Percentiles rank a stretch among this genome's conserved stretches.
Conservation (phyloP, 2,329 filamentous ascomycete genomes). For the Dactylonectria macrodidyma region DNA sequence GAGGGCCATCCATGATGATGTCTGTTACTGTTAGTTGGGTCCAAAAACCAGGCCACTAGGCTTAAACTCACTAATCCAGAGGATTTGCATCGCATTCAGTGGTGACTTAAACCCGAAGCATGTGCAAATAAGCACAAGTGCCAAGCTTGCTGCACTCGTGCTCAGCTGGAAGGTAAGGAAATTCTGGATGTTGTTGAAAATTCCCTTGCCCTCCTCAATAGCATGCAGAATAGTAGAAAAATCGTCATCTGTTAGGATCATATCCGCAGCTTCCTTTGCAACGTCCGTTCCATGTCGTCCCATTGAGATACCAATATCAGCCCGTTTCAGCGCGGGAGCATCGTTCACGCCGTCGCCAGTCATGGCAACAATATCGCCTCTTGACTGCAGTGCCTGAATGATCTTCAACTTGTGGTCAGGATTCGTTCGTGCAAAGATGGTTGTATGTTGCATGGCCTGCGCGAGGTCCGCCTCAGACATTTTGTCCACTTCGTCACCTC, state of each 20-base stretch:
- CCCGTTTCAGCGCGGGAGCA: slow-evolving; percentile 95
- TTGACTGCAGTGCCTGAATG: slow-evolving; percentile 88
- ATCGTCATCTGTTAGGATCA: slow-evolving; percentile 92
- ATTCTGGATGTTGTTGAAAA: slow-evolving; percentile 99
- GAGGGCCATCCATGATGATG: slow-evolving; percentile 99
- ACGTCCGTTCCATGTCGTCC: slow-evolving; percentile 95
- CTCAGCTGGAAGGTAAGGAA: slow-evolving; percentile 99
- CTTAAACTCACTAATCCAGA: slow-evolving; percentile 94
- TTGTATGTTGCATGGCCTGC: slow-evolving; percentile 87
- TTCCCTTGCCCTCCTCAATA: slow-evolving; percentile 98
- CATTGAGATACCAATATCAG: slow-evolving; percentile 98
- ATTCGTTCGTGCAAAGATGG: slow-evolving; percentile 95
- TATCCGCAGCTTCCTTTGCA: slow-evolving; percentile 95
- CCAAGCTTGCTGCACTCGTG: slow-evolving; percentile 93
- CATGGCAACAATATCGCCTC: slow-evolving; percentile 98
- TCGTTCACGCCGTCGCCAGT: slow-evolving; percentile 99
- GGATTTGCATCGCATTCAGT: slow-evolving; percentile 98
- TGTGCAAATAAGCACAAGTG: slow-evolving; percentile 92
- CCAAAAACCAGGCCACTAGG: not conserved
- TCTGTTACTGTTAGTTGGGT: slow-evolving; percentile 68
- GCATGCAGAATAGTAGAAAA: slow-evolving; percentile 93
- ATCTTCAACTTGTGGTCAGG: slow-evolving; percentile 99
- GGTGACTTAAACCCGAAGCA: slow-evolving; percentile 95
- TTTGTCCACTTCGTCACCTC: slow-evolving; percentile 91
- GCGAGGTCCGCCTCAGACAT: slow-evolving; percentile 91